These are phyloP conservation scores for Prunus davidiana DNA, from an alignment of 306 rosid species.

Conservation along the genomic window DNA sequence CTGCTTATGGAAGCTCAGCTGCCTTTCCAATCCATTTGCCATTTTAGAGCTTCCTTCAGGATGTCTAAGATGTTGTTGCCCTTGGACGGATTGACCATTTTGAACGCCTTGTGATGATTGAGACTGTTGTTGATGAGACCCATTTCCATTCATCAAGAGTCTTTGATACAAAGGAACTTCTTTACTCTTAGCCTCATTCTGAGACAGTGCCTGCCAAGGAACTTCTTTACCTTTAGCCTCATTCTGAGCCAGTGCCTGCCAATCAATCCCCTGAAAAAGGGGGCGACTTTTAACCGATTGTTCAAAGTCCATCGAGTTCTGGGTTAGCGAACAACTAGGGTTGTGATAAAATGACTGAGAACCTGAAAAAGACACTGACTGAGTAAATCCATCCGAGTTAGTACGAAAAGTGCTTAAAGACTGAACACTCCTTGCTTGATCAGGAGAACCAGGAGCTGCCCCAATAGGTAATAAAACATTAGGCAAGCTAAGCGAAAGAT, in stretches of 20 bases:
- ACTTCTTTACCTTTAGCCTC: conserved; percentile 74
- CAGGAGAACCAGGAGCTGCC: conserved; percentile 81
- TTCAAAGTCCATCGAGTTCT: conserved; percentile 80
- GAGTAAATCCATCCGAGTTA: conserved; percentile 88
- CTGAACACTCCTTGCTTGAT: conserved; percentile 80
- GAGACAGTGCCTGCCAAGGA: conserved; percentile 76
- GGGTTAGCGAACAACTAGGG: conserved; percentile 92
- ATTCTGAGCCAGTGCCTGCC: conserved; percentile 80
- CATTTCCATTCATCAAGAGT: conserved; percentile 53
- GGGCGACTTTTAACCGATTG: conserved; percentile 95
- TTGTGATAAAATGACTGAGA: conserved; percentile 92
- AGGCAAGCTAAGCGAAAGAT: conserved; percentile 92
- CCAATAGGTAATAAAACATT: conserved; percentile 93
- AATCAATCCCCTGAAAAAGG: conserved; percentile 85
- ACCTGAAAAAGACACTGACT: conserved; percentile 91
- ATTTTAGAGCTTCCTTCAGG: conserved; percentile 77
- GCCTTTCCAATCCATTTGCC: conserved; percentile 71
- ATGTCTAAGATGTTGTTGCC: conserved; percentile 59
- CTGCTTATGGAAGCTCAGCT: conserved; percentile 84
- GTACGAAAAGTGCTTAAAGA: conserved; percentile 72
- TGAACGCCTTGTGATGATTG: conserved; percentile 58
- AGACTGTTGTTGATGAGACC: conserved; percentile 61
- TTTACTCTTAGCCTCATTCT: conserved; percentile 68
- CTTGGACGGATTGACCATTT: conserved; percentile 63
- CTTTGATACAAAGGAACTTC: conserved; percentile 68